Evolutionary conservation across 2,329 filamentous ascomycete species (phyloP), one percentile per base, ranked within the genome.

Genomic region (Lasiodiplodia gonubiensis): DNA sequence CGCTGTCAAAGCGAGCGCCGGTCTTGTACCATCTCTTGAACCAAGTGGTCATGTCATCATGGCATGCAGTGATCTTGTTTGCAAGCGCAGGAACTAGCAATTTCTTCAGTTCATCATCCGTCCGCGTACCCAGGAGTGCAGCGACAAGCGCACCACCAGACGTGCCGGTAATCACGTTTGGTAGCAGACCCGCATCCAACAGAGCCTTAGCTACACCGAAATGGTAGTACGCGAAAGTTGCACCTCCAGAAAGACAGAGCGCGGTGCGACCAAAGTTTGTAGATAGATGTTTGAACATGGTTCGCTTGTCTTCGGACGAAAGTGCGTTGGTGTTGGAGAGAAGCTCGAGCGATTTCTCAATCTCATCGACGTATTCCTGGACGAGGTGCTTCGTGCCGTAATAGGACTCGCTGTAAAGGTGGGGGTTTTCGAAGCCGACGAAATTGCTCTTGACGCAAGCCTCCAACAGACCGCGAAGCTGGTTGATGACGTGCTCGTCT

Each of bases 391-490:
- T 99, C n/a, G 95, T 98, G 37, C 95, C 95, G 73, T 93, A 97
- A 77, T 99, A 99, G 3, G 94, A 97, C 81, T 98, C 94, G 74
- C 92, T 97, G 78, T 99, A 99, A n/a, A 99, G 81, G 66, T 93
- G 87, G 11, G 94, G 89, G 74, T 97, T 98, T 79, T 99, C 95
- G 16, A 97, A 90, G 0, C 95, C 95, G 21, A 92, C 93, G 79
- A 98, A 99, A 76, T 99, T 98, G 80, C 94, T 97, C 85, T 97
- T 99, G 73, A 97, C 91, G 76, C 94, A 98, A 16, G 92, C 92
- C 81, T 97, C 93, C 23, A 96, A 83, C 68, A 98, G 80, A 0
- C 86, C 86, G 69, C 89, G 90, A 66, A 99, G 84, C 66, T 95
- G 92, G 70, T 94, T 90, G 2, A 93, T 83, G 0, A 89, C 85